phyloP scores from a whole-genome alignment of 2,329 filamentous ascomycete species.

The Alternaria sp. region DNA sequence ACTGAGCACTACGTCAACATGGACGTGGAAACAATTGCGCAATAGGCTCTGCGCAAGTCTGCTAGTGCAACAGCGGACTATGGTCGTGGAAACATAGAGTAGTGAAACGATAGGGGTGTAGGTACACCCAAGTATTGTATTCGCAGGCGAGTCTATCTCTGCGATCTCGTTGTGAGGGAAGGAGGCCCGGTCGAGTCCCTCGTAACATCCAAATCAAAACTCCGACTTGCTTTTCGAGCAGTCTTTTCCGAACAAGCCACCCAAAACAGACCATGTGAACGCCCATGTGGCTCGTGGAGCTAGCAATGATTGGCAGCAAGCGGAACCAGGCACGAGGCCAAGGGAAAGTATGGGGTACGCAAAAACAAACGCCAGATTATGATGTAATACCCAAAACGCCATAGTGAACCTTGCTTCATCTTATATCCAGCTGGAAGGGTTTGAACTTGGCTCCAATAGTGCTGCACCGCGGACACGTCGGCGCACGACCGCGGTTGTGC shows the following conservation, averaged over 20 bases:
- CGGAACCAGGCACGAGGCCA: slow-evolving; percentile 8
- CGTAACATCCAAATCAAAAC: background rate
- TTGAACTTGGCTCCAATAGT: slow-evolving; percentile 83
- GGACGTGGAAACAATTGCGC: background rate
- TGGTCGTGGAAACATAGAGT: background rate
- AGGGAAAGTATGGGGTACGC: background rate
- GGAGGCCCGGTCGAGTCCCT: background rate
- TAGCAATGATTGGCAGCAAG: slow-evolving; percentile 17
- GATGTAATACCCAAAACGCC: slow-evolving; percentile 10
- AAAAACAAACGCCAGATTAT: slow-evolving; percentile 20
- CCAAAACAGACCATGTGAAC: slow-evolving; percentile 15
- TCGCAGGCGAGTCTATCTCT: slow-evolving; percentile 5
- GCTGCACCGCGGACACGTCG: slow-evolving; percentile 76
- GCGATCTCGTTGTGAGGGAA: background rate
- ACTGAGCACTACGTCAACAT: background rate
- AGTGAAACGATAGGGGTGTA: background rate
- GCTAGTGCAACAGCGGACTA: background rate
- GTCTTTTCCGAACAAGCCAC: background rate
- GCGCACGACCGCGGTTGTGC: slow-evolving; percentile 72
- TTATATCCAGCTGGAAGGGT: slow-evolving; percentile 82
- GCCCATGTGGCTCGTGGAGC: slow-evolving; percentile 28
- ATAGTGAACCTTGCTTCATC: slow-evolving; percentile 56
- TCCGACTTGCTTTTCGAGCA: slow-evolving; percentile 7
- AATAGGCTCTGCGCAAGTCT: background rate
- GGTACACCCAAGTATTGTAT: background rate